Evolutionary conservation across 129 eudicot genomes (phyloP).

Genomic region (Calendula officinalis): DNA sequence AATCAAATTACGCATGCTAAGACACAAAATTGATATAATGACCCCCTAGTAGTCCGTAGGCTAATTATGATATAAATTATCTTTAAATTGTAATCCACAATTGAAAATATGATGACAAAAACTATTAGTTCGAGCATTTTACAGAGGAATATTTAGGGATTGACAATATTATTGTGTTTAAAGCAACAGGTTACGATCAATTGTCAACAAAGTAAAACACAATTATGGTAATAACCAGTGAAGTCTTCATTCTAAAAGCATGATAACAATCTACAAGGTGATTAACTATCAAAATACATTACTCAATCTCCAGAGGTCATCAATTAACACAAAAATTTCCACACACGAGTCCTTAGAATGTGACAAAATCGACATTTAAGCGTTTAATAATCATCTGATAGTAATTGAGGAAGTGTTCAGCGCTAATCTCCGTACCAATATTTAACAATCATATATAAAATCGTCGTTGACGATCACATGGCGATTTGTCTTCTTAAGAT

Average conservation of each 20-base stretch:
- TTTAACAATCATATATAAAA: not conserved
- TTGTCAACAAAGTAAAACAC: not conserved
- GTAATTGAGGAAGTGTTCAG: no score
- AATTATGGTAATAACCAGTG: not conserved
- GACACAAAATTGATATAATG: no score
- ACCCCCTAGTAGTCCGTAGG: no score
- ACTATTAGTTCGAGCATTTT: not conserved
- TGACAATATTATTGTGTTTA: not conserved
- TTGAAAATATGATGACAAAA: not conserved
- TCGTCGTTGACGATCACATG: not conserved
- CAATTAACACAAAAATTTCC: no score
- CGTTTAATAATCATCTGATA: no score
- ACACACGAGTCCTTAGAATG: no score
- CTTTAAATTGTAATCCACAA: not conserved
- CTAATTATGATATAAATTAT: no score
- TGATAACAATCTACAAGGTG: not conserved
- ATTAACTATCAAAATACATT: not conserved
- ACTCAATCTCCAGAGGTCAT: not conserved
- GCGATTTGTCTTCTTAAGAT: not conserved
- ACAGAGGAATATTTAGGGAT: no score
- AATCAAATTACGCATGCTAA: no score
- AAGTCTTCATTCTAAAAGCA: not conserved
- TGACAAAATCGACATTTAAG: no score
- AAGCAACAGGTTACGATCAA: not conserved
- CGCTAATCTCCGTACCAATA: conserved; percentile 2